Base-by-base conservation (phyloP, 2,329 filamentous ascomycete species). In the Aspergillus floridensis region DNA sequence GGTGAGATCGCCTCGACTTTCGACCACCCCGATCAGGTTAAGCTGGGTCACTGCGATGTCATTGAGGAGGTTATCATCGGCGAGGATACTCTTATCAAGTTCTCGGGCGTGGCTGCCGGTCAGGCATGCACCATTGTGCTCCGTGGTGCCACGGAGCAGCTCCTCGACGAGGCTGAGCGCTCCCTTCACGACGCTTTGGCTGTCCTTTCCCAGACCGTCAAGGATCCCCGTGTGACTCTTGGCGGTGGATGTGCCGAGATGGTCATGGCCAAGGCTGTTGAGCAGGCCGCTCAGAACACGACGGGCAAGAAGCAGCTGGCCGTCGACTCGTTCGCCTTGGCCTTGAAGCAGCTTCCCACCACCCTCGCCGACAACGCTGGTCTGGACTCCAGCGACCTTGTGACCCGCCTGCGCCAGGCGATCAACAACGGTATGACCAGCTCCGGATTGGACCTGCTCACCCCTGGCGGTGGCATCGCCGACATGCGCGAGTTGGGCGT, bases 61-160 rank as follows among this genome's bases (percentile, higher is more conserved):
- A 98, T 99, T 60, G 95, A 99, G 79, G 95, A 99, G 79, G 89
- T 99, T 47, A 96, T 99, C 68, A 97, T 99, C 69, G 95, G 95
- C 65, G 95, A 99, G 80, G 95, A 99, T 74, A 97, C 92, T 4
- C 80, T 99, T 49, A 97, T 99, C 80, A 93, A 92, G 74, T 99
- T 99, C 79, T 98, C 93, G 3, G 95, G 95, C 38, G 93, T 97
- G 47, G 92, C 92, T 53, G 93, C 92, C 26, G 95, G 93, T 59
- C 85, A 95, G 75, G 95, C 95, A 54, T 99, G 95, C 83, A 99
- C 95, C 2, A 92, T 99, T 69, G 95, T 99, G 48, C 86, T 99
- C 52, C 91, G 95, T 61, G 95, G 95, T 70, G 96, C 95, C 12
- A 98, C 95, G 4, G 93, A 97, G 75, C 95, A 99, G 79, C 87